phyloP scores from a whole-genome alignment of 371 early-diverging fungal species.

The Mucor mucedo region DNA sequence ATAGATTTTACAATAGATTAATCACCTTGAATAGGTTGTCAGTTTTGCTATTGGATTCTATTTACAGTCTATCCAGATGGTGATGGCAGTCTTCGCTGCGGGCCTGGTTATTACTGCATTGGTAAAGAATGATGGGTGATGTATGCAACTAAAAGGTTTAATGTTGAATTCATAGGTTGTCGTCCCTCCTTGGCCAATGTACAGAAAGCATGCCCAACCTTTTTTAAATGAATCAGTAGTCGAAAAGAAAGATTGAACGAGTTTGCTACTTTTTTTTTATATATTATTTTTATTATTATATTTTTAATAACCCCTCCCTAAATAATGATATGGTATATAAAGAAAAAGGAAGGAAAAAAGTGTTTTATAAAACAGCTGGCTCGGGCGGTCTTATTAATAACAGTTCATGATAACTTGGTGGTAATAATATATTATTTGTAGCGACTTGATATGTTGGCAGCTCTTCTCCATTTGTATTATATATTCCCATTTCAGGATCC shows the following conservation, averaged over 20 bases:
- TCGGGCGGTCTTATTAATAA: not conserved
- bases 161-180: conserved; percentile 16
- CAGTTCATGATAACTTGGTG: conserved; percentile 26
- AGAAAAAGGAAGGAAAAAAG: not conserved
- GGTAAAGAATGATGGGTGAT: conserved; percentile 9
- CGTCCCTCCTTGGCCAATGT: conserved; percentile 37
- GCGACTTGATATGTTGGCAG: conserved; percentile 47
- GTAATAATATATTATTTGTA: conserved; percentile 10
- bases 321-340: not conserved
- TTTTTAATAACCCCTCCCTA: not conserved
- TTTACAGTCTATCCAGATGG: conserved; percentile 18
- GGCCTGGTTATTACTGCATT: conserved; percentile 26
- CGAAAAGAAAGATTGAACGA: conserved; percentile 17
- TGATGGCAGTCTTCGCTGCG: conserved; percentile 15
- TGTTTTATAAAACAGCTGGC: conserved; percentile 3
- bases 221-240: conserved; percentile 11
- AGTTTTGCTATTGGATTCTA: conserved; percentile 28
- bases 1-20: not conserved
- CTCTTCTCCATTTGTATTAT: conserved; percentile 20
- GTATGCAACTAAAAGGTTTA: not conserved
- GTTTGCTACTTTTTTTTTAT: not conserved
- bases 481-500: conserved; percentile 30
- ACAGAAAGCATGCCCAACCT: conserved; percentile 32
- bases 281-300: not conserved
- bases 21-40: conserved; percentile 8